phyloP scores from a whole-genome alignment of 1,284 basidiomycete species.

The Pholiota adiposa region DNA sequence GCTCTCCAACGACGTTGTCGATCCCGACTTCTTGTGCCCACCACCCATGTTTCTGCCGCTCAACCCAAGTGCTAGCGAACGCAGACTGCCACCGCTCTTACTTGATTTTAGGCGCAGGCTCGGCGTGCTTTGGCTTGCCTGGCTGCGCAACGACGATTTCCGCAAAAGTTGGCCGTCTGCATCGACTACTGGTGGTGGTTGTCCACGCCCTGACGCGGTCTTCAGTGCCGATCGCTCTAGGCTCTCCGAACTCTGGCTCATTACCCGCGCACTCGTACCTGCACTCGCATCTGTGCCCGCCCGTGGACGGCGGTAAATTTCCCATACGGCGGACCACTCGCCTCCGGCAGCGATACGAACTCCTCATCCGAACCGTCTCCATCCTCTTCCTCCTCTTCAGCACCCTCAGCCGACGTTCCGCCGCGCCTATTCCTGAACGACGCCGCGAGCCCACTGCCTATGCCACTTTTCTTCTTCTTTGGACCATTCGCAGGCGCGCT shows the following conservation, averaged over 20 bases:
- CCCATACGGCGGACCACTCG: conserved; percentile 21
- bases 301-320: conserved; percentile 20
- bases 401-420: neutral
- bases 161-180: neutral
- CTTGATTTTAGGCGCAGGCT: conserved; percentile 10
- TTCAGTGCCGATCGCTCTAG: neutral
- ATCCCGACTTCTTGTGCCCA: conserved; percentile 18
- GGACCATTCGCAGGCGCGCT: neutral
- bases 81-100: conserved; percentile 13
- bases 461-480: neutral
- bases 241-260: conserved; percentile 2
- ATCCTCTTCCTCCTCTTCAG: conserved; percentile 1
- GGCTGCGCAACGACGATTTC: neutral
- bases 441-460: neutral
- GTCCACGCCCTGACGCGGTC: neutral
- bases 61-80: conserved; percentile 2
- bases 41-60: neutral
- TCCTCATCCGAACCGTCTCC: conserved; percentile 24
- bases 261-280: neutral
- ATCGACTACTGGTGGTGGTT: neutral
- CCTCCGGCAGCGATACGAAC: conserved; percentile 21
- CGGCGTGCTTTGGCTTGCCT: conserved; percentile 10
- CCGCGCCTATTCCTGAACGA: conserved; percentile 4
- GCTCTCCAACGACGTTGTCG: conserved; percentile 23
- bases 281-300: conserved; percentile 19